phyloP scores from a whole-genome alignment of 148 eudicot genomes.

The Camellia granthamiana region DNA sequence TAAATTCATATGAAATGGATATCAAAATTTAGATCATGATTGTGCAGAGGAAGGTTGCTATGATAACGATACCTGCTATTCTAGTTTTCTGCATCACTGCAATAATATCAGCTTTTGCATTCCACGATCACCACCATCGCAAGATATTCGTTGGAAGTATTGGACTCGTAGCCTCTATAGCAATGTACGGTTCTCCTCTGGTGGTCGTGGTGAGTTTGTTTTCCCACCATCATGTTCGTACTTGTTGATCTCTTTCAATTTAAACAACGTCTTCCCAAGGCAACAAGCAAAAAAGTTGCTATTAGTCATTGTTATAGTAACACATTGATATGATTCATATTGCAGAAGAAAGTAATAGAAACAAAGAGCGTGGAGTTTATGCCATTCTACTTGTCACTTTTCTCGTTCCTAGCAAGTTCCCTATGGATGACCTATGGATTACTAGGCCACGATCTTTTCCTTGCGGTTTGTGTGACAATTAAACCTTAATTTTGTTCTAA shows the following conservation, averaged over 20 bases:
- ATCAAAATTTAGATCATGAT: conserved; percentile 7
- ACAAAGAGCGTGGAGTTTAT: conserved; percentile 73
- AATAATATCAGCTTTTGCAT: conserved; percentile 40
- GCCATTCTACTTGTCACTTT: conserved; percentile 73
- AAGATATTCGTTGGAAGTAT: conserved; percentile 62
- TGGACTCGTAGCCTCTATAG: conserved; percentile 57
- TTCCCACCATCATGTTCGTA: not conserved
- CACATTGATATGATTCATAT: conserved; percentile 10
- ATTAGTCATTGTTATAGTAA: conserved; percentile 4
- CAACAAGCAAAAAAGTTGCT: not conserved
- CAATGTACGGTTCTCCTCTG: conserved; percentile 65
- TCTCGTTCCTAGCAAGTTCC: conserved; percentile 66
- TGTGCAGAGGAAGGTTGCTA: conserved; percentile 63
- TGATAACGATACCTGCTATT: conserved; percentile 29
- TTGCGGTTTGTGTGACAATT: conserved; percentile 46
- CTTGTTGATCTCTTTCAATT: not conserved
- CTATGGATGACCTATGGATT: conserved; percentile 76
- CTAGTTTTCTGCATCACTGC: conserved; percentile 28
- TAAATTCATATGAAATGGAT: not conserved
- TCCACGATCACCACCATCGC: conserved; percentile 54
- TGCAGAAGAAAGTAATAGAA: conserved; percentile 68
- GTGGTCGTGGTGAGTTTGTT: conserved; percentile 55
- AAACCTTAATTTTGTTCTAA: not conserved
- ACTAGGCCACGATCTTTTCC: conserved; percentile 61
- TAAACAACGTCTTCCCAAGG: not conserved